phyloP scores from a whole-genome alignment of 148 eudicot species.

The Nyssa sinensis region DNA sequence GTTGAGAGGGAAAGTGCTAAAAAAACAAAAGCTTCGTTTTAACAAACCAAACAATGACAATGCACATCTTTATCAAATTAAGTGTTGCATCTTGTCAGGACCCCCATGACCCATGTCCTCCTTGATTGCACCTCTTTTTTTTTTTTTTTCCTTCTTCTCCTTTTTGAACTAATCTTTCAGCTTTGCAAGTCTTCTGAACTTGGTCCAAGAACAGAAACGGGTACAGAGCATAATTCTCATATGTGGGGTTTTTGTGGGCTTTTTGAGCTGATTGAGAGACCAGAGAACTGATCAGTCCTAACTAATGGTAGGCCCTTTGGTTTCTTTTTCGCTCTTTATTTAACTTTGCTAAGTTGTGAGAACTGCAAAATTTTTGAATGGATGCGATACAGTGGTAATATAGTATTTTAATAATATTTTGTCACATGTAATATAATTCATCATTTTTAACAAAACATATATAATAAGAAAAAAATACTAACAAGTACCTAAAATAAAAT shows the following conservation, averaged over 20 bases:
- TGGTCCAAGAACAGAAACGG: not conserved
- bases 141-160: too few species aligned
- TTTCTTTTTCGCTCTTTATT: not conserved
- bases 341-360: too few species aligned
- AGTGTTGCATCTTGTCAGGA: too few species aligned
- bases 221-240: too few species aligned
- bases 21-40: slow-evolving; percentile 12
- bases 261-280: not conserved
- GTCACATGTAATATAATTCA: too few species aligned
- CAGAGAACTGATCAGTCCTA: not conserved
- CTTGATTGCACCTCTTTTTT: not conserved
- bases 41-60: slow-evolving; percentile 13
- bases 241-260: not conserved
- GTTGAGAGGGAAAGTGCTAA: slow-evolving; percentile 10
- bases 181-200: not conserved
- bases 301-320: slow-evolving; percentile 4
- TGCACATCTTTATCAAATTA: not conserved
- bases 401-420: too few species aligned
- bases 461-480: too few species aligned
- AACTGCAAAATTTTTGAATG: too few species aligned
- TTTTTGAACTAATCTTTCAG: not conserved
- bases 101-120: not conserved
- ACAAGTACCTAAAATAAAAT: too few species aligned
- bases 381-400: too few species aligned
- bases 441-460: too few species aligned